Evolutionary conservation across 2,329 filamentous ascomycete genomes (phyloP).

Genomic region (Cercospora janseana): DNA sequence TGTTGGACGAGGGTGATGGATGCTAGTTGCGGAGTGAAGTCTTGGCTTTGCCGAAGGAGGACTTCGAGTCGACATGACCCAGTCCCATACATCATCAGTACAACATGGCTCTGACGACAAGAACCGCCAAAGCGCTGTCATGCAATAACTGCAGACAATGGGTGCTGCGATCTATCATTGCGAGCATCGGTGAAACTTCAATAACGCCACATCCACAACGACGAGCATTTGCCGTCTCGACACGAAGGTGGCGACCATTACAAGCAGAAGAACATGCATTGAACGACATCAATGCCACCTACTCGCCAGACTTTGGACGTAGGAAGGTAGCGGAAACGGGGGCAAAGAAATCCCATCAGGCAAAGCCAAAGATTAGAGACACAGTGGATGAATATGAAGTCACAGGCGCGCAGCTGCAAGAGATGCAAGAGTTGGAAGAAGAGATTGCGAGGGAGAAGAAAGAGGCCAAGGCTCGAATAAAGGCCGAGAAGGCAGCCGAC

Average conservation of each 20-base stretch:
- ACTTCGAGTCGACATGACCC: background rate
- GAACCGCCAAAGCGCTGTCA: conserved; percentile 17
- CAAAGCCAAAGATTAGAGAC: background rate
- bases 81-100: background rate
- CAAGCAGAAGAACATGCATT: conserved; percentile 23
- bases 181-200: conserved; percentile 28
- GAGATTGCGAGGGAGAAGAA: conserved; percentile 2
- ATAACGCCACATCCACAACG: conserved; percentile 13
- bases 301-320: background rate
- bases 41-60: conserved; percentile 11
- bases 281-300: conserved; percentile 27
- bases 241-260: conserved; percentile 19
- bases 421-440: conserved; percentile 14
- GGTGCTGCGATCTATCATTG: conserved; percentile 34
- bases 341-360: background rate
- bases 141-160: conserved; percentile 31
- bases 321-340: background rate
- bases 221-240: conserved; percentile 26
- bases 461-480: conserved; percentile 3
- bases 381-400: conserved; percentile 1
- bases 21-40: conserved; percentile 2
- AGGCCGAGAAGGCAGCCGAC: background rate
- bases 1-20: background rate
- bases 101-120: conserved; percentile 23
- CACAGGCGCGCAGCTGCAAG: conserved; percentile 9